Percentiles rank a stretch among this genome's conserved stretches.
Evolutionary conservation across 257 asterid genomes (phyloP).

Genomic region (Solanum dulcamara): DNA sequence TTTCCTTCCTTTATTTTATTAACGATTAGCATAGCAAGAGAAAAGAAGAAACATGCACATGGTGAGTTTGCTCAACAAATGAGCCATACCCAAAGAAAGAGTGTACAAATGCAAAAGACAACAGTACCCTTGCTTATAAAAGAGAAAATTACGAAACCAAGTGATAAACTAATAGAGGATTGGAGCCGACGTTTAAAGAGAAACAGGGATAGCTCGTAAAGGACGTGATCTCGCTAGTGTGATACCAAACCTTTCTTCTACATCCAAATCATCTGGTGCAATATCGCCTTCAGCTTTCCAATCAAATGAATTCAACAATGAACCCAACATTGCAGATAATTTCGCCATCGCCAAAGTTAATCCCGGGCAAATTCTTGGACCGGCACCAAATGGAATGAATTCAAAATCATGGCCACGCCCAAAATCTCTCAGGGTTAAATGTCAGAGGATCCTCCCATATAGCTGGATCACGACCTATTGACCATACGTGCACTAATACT

Average conservation of each 20-base stretch:
- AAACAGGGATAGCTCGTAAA: constrained; percentile 34
- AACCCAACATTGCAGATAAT: constrained; percentile 38
- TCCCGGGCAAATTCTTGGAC: constrained; percentile 33
- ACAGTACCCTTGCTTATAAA: background rate
- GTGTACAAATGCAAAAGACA: background rate
- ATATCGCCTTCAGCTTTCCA: constrained; percentile 44
- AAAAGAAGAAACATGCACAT: too few species aligned
- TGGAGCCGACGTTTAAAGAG: constrained; percentile 1
- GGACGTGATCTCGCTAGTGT: constrained; percentile 47
- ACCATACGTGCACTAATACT: constrained; percentile 48
- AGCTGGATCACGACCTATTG: constrained; percentile 53
- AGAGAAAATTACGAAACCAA: too few species aligned
- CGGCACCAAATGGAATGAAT: constrained; percentile 10
- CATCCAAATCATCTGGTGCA: constrained; percentile 23
- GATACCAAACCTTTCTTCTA: constrained; percentile 41
- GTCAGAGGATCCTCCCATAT: constrained; percentile 39
- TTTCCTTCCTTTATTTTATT: too few species aligned
- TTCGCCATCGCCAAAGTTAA: constrained; percentile 26
- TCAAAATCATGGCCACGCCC: constrained; percentile 48
- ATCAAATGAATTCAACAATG: constrained; percentile 46
- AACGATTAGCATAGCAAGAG: too few species aligned
- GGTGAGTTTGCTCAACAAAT: too few species aligned
- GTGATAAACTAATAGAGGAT: too few species aligned
- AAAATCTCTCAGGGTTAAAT: constrained; percentile 61
- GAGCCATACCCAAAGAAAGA: too few species aligned